Percentiles rank a stretch among this genome's conserved stretches.
Evolutionary conservation across 2,329 filamentous ascomycete species (phyloP).

Genomic region (Anthostomella pinea): DNA sequence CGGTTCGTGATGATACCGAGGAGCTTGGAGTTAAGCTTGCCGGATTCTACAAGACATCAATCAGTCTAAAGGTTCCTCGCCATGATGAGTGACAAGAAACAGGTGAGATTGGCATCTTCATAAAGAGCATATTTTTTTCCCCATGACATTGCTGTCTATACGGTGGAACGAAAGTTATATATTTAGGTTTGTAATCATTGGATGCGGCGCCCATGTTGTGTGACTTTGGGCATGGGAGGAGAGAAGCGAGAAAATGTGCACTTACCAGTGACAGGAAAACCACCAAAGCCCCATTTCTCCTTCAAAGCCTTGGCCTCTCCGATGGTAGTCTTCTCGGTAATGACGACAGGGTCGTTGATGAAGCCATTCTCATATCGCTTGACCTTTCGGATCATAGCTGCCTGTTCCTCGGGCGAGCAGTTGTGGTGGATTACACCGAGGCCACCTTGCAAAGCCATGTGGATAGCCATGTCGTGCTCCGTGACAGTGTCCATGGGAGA

Average conservation of each 20-base stretch:
- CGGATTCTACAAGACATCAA: constrained; percentile 63
- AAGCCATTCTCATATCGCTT: constrained; percentile 99
- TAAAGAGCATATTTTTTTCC: constrained; percentile 61
- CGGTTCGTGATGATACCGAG: constrained; percentile 96
- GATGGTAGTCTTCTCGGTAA: constrained; percentile 82
- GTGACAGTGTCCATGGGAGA: constrained; percentile 99
- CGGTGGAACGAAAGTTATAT: constrained; percentile 99
- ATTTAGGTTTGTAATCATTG: constrained; percentile 76
- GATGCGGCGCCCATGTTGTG: constrained; percentile 32
- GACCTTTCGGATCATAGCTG: constrained; percentile 98
- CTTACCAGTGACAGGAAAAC: constrained; percentile 98
- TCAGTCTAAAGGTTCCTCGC: constrained; percentile 35
- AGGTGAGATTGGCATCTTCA: constrained; percentile 34
- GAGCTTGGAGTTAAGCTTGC: constrained; percentile 91
- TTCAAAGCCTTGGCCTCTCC: constrained; percentile 89
- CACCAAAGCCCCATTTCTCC: constrained; percentile 97
- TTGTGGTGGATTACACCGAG: constrained; percentile 98
- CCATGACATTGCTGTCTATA: constrained; percentile 84
- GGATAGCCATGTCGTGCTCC: constrained; percentile 98
- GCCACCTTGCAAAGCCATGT: constrained; percentile 86
- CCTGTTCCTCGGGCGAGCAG: constrained; percentile 95
- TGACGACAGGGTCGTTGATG: constrained; percentile 92
- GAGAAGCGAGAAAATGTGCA: constrained; percentile 13
- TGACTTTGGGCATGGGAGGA: constrained; percentile 3
- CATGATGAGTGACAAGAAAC: constrained; percentile 8